A percentile compares a stretch with the other conserved stretches of the same genome.
These are phyloP conservation scores for Vitis rupestris DNA, from an alignment of 164 flowering plant species.

Conservation along the genomic window DNA sequence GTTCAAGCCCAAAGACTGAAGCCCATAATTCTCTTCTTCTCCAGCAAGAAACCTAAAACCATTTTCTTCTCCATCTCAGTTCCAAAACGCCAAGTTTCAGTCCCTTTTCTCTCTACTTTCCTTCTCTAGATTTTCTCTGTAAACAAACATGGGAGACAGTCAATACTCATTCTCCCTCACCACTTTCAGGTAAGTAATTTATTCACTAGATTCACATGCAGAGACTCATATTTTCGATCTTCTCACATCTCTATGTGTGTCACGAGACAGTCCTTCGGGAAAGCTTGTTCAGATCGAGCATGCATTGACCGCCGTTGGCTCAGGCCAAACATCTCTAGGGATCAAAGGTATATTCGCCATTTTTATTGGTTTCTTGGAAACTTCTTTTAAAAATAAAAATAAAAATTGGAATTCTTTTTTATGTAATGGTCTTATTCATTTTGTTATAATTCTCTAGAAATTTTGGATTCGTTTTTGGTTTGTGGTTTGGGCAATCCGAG, in stretches of 20 bases:
- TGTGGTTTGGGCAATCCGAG: too few relatives aligned
- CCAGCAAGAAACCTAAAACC: constrained; percentile 4
- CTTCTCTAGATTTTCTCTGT: neutral
- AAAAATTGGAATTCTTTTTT: too few relatives aligned
- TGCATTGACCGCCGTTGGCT: constrained; percentile 95
- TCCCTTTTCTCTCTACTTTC: too few relatives aligned
- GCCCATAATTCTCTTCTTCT: constrained; percentile 5
- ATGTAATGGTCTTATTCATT: too few relatives aligned
- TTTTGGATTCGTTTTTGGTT: too few relatives aligned
- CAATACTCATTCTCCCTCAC: constrained; percentile 81
- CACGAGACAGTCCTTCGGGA: constrained; percentile 78
- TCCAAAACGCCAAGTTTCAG: too few relatives aligned
- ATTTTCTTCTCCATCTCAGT: too few relatives aligned
- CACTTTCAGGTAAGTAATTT: constrained; percentile 53
- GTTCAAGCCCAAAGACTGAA: too few relatives aligned
- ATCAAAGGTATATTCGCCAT: constrained; percentile 64
- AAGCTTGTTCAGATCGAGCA: constrained; percentile 99
- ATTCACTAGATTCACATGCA: neutral
- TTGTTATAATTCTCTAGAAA: too few relatives aligned
- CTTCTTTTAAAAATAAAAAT: too few relatives aligned
- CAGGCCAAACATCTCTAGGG: constrained; percentile 96
- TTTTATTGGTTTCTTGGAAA: neutral
- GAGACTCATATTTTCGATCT: neutral
- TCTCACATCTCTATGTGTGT: neutral
- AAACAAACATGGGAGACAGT: constrained; percentile 60